A percentile compares a stretch with the other conserved stretches of the same genome.
These are phyloP conservation scores for Phytopythium oedochilum DNA, from an alignment of 352 stramenopile genomes.

Conservation along the genomic window DNA sequence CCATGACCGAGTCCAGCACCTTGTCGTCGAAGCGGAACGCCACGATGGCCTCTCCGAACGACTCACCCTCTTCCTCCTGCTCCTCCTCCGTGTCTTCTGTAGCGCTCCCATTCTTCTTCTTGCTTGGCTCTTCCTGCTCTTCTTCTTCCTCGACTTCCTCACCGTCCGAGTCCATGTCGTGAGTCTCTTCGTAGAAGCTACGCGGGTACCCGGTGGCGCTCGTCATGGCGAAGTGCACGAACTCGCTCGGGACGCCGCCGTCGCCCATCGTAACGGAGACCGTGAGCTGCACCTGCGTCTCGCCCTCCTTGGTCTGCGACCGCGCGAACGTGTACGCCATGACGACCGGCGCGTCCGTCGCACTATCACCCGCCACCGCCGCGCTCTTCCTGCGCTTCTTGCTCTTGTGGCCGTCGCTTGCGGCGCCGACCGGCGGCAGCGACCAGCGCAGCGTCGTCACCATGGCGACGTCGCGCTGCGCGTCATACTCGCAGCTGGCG, in stretches of 20 bases:
- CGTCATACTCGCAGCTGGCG: constrained; percentile 64
- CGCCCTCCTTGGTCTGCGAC: constrained; percentile 12
- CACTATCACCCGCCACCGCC: background rate
- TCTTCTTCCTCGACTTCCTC: constrained; percentile 17
- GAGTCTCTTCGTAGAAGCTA: constrained; percentile 68
- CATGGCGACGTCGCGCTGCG: constrained; percentile 55
- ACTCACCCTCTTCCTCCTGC: constrained; percentile 17
- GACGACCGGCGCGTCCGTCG: constrained; percentile 21
- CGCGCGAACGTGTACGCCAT: constrained; percentile 53
- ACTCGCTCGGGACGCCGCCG: constrained; percentile 27
- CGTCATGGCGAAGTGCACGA: constrained; percentile 58
- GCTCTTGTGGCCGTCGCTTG: constrained; percentile 17
- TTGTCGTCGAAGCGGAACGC: constrained; percentile 56
- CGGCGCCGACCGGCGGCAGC: constrained; percentile 9
- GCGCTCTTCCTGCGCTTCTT: constrained; percentile 38
- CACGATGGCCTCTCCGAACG: constrained; percentile 49
- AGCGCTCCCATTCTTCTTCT: constrained; percentile 16
- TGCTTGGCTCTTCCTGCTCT: constrained; percentile 4
- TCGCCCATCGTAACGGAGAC: constrained; percentile 37
- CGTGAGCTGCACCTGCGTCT: constrained; percentile 45
- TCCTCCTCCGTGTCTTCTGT: constrained; percentile 10
- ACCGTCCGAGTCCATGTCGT: constrained; percentile 24
- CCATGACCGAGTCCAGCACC: constrained; percentile 36
- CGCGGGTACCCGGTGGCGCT: constrained; percentile 53
- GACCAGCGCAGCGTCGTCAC: constrained; percentile 52